Percentiles rank a stretch among this genome's conserved stretches.
Conservation (phyloP, 345 rosid genomes). For the Dipteronia dyeriana region DNA sequence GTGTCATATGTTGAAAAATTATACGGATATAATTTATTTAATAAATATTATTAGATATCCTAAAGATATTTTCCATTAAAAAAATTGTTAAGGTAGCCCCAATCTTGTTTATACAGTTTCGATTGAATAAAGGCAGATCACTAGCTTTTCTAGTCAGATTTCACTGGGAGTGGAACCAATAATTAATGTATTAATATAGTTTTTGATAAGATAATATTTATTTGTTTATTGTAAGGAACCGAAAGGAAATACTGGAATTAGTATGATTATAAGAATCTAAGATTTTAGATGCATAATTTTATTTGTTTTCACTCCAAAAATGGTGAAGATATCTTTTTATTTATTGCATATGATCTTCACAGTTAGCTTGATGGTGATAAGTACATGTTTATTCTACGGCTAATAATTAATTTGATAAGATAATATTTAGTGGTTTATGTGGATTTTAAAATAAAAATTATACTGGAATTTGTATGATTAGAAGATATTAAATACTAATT, state of each 20-base stretch:
- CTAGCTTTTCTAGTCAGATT: slow-evolving; percentile 18
- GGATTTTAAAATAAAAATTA: not conserved
- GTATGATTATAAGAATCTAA: slow-evolving; percentile 14
- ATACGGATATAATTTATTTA: too few species aligned
- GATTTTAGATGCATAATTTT: not conserved
- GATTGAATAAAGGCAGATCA: slow-evolving; percentile 4
- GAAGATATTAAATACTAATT: slow-evolving; percentile 1
- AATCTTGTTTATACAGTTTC: not conserved
- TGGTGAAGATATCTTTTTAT: not conserved
- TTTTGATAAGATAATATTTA: slow-evolving; percentile 15
- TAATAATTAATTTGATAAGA: not conserved
- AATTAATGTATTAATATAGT: not conserved
- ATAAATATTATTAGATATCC: not conserved
- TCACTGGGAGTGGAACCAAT: slow-evolving; percentile 24
- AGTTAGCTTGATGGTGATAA: not conserved
- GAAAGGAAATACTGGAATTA: slow-evolving; percentile 8
- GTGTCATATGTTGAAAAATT: too few species aligned
- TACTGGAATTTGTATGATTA: not conserved
- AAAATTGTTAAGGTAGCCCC: not conserved
- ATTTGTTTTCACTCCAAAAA: not conserved
- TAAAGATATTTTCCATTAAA: not conserved
- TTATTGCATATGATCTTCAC: not conserved
- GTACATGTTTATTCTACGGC: not conserved
- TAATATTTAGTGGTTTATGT: slow-evolving; percentile 4
- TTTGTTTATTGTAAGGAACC: not conserved